Base-by-base conservation (phyloP, 805 yeast genomes). In the Wickerhamiella australiensis region DNA sequence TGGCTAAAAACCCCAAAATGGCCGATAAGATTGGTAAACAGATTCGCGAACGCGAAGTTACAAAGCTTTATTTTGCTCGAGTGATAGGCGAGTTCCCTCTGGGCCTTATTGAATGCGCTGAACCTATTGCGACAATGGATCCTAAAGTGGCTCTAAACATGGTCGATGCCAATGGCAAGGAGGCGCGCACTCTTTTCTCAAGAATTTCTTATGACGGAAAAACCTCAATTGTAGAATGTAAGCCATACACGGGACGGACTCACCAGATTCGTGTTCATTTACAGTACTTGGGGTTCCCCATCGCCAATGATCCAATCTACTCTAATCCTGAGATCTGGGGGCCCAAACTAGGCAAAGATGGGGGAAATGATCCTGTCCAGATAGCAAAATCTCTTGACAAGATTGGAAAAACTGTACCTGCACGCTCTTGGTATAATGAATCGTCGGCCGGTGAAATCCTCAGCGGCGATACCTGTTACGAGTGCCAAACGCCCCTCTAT, bases 241-340 rank as follows among this genome's bases (percentile, higher is more conserved):
- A 68, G 55, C 97, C 97, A 1, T 63, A 74, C 13, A 88, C 97
- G 0, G 98, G 98, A 0, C 73, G 97, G 58, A 85, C 96, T 0
- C 98, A 90, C 64, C 98, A 90, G 61, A 87, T 90, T 46, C 69
- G 98, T 54, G 94, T 90, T 4, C 98, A 92, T 67, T 67, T 92
- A 51, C 94, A 87, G 60, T 78, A 73, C 53, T 57, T 87, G 7
- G 96, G 96, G 0, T 74, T 70, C 59, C 96, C 97, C 0, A 90
- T 90, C 40, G 84, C 80, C 1, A 87, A 92, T 60, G 98, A 90
- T 63, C 94, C 94, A 1, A 70, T 87, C 2, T 90, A 87, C 60
- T 82, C 95, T 1, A 85, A 84, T 57, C 75, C 73, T 13, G 63
- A 65, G 15, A 79, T 85, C 0, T 92, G 96, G 96, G 97, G 97